A percentile compares a stretch with the other conserved stretches of the same genome.
phyloP scores from a whole-genome alignment of 2,329 filamentous ascomycete species.

The Calonectria pauciramosa region DNA sequence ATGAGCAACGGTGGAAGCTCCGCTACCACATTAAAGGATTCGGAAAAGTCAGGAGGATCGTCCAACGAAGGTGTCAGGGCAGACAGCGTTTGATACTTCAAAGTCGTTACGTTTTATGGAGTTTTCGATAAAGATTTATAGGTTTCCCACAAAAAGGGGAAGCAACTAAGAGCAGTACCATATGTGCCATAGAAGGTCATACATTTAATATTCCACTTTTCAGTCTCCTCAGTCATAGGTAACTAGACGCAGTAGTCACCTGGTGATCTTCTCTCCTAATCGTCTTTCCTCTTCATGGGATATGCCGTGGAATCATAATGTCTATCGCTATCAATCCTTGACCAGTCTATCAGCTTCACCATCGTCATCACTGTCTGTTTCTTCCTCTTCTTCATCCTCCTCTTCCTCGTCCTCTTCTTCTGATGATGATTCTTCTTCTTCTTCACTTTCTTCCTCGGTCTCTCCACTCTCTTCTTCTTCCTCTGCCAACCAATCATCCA shows the following conservation, averaged over 20 bases:
- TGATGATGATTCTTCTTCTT: conserved; percentile 61
- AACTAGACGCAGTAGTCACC: neutral
- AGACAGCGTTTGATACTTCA: conserved; percentile 30
- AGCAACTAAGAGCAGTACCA: neutral
- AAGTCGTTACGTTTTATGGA: neutral
- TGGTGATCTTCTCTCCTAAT: neutral
- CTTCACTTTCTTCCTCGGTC: conserved; percentile 66
- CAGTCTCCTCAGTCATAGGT: neutral
- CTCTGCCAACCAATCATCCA: conserved; percentile 94
- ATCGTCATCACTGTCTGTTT: conserved; percentile 63
- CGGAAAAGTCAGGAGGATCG: conserved; percentile 44
- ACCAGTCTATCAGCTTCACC: conserved; percentile 61
- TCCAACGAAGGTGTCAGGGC: conserved; percentile 44
- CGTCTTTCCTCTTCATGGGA: neutral
- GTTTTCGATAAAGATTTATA: neutral
- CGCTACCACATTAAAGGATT: conserved; percentile 37
- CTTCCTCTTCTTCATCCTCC: conserved; percentile 63
- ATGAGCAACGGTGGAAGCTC: conserved; percentile 56
- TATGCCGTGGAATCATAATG: conserved; percentile 26
- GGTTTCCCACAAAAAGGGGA: neutral
- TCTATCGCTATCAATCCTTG: conserved; percentile 49
- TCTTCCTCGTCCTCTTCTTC: conserved; percentile 67
- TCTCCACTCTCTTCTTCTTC: conserved; percentile 72
- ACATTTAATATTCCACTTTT: conserved; percentile 4
- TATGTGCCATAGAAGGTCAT: neutral